Conservation (phyloP, 352 stramenopile genomes). For the Globisporangium barbulae region DNA sequence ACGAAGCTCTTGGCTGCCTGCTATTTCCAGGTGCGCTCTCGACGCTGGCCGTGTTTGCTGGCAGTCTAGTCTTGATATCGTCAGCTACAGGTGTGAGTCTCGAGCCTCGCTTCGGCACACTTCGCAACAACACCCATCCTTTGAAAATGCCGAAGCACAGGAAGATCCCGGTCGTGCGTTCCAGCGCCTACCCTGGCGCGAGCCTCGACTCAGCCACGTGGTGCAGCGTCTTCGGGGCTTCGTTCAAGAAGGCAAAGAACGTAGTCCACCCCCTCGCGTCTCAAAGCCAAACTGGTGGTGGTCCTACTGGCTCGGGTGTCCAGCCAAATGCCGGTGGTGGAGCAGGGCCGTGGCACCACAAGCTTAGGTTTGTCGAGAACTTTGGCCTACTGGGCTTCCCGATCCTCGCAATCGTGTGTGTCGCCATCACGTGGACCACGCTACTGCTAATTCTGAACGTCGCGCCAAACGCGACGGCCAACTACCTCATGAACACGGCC, state of each 20-base stretch:
- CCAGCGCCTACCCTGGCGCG: slow-evolving; percentile 13
- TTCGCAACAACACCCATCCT: background rate
- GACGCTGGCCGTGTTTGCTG: too few relatives aligned
- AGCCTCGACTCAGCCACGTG: slow-evolving; percentile 8
- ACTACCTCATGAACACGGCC: slow-evolving; percentile 48
- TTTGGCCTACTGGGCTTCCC: slow-evolving; percentile 28
- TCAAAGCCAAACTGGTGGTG: background rate
- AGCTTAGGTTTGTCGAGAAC: slow-evolving; percentile 25
- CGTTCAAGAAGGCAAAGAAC: slow-evolving; percentile 4
- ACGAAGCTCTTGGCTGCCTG: too few relatives aligned
- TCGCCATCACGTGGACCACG: slow-evolving; percentile 30
- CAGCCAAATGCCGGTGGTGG: background rate
- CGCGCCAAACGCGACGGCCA: slow-evolving; percentile 31
- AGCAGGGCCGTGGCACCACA: background rate
- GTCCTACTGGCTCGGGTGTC: background rate
- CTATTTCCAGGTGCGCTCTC: too few relatives aligned
- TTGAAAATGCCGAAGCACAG: slow-evolving; percentile 3
- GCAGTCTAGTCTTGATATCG: background rate
- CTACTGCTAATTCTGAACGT: slow-evolving; percentile 42
- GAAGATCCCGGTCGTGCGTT: slow-evolving; percentile 7
- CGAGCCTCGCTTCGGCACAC: background rate
- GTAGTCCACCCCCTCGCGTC: background rate
- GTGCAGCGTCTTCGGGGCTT: slow-evolving; percentile 2
- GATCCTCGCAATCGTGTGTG: slow-evolving; percentile 19
- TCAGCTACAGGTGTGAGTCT: background rate